These are phyloP conservation scores for Skeletonema potamos DNA, from an alignment of 108 stramenopile genomes.

Conservation along the genomic window DNA sequence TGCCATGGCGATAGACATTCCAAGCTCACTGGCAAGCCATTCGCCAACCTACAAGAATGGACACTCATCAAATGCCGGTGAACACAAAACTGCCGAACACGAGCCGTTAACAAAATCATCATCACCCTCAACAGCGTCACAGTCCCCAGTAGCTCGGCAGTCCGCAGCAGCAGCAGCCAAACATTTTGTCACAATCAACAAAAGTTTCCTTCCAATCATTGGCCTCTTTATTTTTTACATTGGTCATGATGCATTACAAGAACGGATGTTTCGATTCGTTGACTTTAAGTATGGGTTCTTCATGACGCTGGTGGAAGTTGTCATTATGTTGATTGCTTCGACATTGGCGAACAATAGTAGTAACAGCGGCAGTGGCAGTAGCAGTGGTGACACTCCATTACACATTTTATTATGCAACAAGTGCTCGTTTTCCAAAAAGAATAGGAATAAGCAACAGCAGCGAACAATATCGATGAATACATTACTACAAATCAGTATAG, in stretches of 20 bases:
- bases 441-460: neutral
- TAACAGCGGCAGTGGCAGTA: neutral
- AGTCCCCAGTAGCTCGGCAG: neutral
- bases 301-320: conserved; percentile 43
- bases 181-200: conserved; percentile 1
- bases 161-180: neutral
- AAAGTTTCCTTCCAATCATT: conserved; percentile 4
- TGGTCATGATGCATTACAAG: conserved; percentile 44
- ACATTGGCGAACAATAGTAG: neutral
- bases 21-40: neutral
- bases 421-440: neutral
- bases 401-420: neutral
- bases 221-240: conserved; percentile 51
- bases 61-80: too few species aligned
- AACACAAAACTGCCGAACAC: neutral
- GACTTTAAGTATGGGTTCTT: conserved; percentile 42
- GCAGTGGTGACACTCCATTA: neutral
- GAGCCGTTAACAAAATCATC: neutral
- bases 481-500: conserved; percentile 12
- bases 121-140: neutral
- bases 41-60: neutral
- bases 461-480: neutral
- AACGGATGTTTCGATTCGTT: conserved; percentile 39
- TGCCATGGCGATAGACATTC: neutral
- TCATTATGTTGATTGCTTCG: conserved; percentile 29